Evolutionary conservation across 176 grass and related monocot genomes (phyloP).

Genomic region (Oryza coarctata): DNA sequence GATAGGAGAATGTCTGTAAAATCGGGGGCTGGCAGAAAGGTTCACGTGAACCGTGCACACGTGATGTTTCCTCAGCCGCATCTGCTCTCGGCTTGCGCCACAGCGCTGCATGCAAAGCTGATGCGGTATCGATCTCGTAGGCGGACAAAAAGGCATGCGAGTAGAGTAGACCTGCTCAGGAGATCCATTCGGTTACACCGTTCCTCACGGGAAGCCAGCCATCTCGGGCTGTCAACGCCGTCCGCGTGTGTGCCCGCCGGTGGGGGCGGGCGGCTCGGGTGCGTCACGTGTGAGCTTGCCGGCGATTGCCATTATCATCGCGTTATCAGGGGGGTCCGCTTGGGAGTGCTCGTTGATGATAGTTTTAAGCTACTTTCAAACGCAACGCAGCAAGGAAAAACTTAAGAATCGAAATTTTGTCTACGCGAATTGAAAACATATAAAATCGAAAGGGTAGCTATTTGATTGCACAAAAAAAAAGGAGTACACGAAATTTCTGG

Average conservation of each 20-base stretch:
- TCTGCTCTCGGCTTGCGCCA: slow-evolving; percentile 18
- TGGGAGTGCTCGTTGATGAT: too few species aligned
- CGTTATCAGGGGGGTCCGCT: too few species aligned
- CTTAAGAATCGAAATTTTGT: too few species aligned
- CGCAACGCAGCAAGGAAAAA: too few species aligned
- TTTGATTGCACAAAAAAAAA: too few species aligned
- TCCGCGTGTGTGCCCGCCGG: not conserved
- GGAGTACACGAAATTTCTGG: too few species aligned
- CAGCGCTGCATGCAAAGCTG: not conserved
- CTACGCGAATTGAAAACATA: too few species aligned
- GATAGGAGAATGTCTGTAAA: slow-evolving; percentile 30
- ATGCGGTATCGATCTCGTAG: not conserved
- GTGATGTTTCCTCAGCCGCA: slow-evolving; percentile 28
- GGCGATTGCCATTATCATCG: too few species aligned
- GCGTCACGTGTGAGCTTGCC: slow-evolving; percentile 4
- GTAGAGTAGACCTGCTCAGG: not conserved
- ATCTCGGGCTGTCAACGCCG: not conserved
- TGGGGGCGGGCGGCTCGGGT: not conserved
- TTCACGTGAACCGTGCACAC: slow-evolving; percentile 41
- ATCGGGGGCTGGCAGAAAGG: not conserved
- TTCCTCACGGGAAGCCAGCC: not conserved
- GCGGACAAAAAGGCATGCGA: not conserved
- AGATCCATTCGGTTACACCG: not conserved
- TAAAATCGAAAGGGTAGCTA: too few species aligned
- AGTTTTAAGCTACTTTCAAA: too few species aligned